Conservation (phyloP, 768 basidiomycete genomes). For the Lactarius evosmus region DNA sequence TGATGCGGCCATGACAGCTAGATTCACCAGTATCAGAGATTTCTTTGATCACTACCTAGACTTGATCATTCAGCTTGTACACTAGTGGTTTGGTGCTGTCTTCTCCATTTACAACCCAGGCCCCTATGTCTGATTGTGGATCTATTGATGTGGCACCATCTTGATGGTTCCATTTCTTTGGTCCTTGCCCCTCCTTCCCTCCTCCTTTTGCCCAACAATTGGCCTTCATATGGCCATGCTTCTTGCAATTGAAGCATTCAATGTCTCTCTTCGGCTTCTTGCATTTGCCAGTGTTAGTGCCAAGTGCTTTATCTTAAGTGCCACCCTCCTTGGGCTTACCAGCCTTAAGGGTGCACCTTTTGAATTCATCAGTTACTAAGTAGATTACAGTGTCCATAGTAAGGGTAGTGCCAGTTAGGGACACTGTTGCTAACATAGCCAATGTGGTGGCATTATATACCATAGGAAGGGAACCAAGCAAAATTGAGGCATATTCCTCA, state of each 20-base stretch:
- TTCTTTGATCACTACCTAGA: not conserved
- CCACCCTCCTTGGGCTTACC: not conserved
- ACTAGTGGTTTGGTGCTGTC: too few relatives aligned
- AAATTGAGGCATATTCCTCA: conserved; percentile 36
- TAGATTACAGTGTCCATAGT: conserved; percentile 28
- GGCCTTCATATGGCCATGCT: conserved; percentile 31
- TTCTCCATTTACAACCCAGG: too few relatives aligned
- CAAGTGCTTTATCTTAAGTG: conserved; percentile 11
- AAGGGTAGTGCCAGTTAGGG: conserved; percentile 29
- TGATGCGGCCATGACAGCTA: too few relatives aligned
- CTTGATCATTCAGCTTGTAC: too few relatives aligned
- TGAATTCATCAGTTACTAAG: conserved; percentile 30
- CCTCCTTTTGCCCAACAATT: conserved; percentile 38
- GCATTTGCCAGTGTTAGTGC: not conserved
- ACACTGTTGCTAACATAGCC: conserved; percentile 31
- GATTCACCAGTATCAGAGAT: too few relatives aligned
- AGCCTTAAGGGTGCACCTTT: conserved; percentile 17
- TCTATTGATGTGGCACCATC: not conserved
- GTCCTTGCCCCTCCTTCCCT: conserved; percentile 40
- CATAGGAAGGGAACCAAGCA: conserved; percentile 38
- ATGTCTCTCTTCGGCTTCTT: not conserved
- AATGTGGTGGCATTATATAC: conserved; percentile 37
- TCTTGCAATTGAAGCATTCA: conserved; percentile 35
- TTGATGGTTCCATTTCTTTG: conserved; percentile 5
- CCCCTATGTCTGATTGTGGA: not conserved